A percentile compares a stretch with the other conserved stretches of the same genome.
Conservation (phyloP, 1,284 basidiomycete genomes). For the Microbotryomycetes sp. region DNA sequence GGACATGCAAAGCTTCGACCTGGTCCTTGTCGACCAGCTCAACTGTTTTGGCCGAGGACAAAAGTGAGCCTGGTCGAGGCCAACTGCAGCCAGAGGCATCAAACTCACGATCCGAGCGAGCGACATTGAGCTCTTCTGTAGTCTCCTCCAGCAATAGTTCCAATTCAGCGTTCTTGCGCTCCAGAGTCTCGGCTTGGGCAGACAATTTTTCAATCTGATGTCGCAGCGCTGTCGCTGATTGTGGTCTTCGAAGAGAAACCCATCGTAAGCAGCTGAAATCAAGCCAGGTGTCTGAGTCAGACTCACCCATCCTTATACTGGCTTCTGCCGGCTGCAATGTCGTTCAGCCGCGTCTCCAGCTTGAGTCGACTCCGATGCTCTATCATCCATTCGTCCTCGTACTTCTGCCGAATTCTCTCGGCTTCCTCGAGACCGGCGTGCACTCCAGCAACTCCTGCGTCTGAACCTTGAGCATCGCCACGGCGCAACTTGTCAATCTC, state of each 20-base stretch:
- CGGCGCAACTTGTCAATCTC: slow-evolving; percentile 56
- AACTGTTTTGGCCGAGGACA: slow-evolving; percentile 48
- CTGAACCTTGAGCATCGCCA: background rate
- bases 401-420: slow-evolving; percentile 77
- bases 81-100: too few species aligned
- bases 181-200: slow-evolving; percentile 67
- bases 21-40: slow-evolving; percentile 66
- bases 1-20: slow-evolving; percentile 56
- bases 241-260: slow-evolving; percentile 51
- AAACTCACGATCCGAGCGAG: slow-evolving; percentile 74
- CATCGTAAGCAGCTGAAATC: background rate
- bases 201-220: slow-evolving; percentile 81
- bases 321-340: slow-evolving; percentile 73
- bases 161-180: slow-evolving; percentile 62
- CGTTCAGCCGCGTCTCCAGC: slow-evolving; percentile 73
- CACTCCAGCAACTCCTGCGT: slow-evolving; percentile 53
- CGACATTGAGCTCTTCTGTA: slow-evolving; percentile 66
- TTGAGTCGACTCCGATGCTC: slow-evolving; percentile 77
- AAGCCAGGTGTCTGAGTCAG: background rate
- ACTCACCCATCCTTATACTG: slow-evolving; percentile 70
- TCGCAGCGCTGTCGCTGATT: slow-evolving; percentile 78
- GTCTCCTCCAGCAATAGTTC: slow-evolving; percentile 63
- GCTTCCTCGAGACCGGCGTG: slow-evolving; percentile 88
- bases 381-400: slow-evolving; percentile 79
- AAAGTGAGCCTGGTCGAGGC: background rate